Base-by-base conservation (phyloP, 352 stramenopile species). In the Aphanomyces euteiches region DNA sequence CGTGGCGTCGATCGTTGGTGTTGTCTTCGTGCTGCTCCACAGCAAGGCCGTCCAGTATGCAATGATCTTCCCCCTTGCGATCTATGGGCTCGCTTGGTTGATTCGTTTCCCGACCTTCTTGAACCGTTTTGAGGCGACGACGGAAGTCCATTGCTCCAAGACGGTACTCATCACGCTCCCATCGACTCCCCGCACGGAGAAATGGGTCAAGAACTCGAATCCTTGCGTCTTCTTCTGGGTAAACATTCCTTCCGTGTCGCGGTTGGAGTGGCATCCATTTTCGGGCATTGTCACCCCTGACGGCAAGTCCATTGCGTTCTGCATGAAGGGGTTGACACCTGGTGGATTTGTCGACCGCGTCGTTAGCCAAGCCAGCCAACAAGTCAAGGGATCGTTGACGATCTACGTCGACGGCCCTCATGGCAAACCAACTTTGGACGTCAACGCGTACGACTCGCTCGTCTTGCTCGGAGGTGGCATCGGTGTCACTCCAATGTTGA, bases 401-500 rank as follows among this genome's bases (percentile, higher is more conserved):
- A 82, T 94, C 66, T 91, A 90, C 75, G 82, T 94, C 36, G 84
- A 90, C 47, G 87, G 87, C 0, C 91, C 89, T 72, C 92, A 93
- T 74, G 87, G 85, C 63, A 89, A 90, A 54, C 91, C 91, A 81
- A 90, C 87, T 36, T 79, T 92, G 50, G 82, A 91, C 36, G 68
- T 90, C 4, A 77, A 90, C 7, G 63, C 70, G 15, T 93, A 91
- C 63, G 80, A 90, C 21, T 75, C 80, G 0, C 73, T 92, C 19
- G 68, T 93, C 36, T 65, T 93, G 28, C 72, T 92, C 37, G 84
- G 79, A 28, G 84, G 86, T 13, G 90, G 90, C 64, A 96, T 97
- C 59, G 90, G 91, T 21, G 81, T 89, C 6, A 97, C 91, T 1
- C 91, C 91, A 6, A 81, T 96, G 43, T 90, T 96, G 56, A 94